Conservation (phyloP, 768 basidiomycete genomes). For the Boletus subparvulus region DNA sequence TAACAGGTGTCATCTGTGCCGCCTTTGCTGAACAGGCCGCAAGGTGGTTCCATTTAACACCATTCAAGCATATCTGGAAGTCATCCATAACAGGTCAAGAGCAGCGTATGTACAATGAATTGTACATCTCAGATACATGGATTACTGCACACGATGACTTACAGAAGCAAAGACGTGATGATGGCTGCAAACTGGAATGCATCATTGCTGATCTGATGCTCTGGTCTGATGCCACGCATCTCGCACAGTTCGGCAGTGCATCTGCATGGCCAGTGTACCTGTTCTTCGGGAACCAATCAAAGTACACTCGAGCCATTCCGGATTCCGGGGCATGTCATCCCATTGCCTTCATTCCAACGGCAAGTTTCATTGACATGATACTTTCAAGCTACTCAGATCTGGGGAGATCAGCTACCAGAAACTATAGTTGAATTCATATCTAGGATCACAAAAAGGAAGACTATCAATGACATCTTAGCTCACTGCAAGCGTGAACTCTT, state of each 20-base stretch:
- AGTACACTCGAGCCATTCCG: neutral
- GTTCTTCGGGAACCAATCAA: neutral
- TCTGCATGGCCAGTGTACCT: neutral
- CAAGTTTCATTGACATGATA: neutral
- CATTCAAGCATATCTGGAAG: slow-evolving; percentile 24
- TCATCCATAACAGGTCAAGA: slow-evolving; percentile 4
- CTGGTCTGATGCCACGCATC: neutral
- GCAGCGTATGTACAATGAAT: slow-evolving; percentile 21
- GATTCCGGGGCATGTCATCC: neutral
- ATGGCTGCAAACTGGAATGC: slow-evolving; percentile 14
- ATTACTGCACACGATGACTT: slow-evolving; percentile 21
- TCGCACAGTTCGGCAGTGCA: neutral
- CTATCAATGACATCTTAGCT: neutral
- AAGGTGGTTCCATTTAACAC: slow-evolving; percentile 25
- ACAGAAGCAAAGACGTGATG: slow-evolving; percentile 13
- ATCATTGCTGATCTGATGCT: neutral
- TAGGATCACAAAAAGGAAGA: neutral
- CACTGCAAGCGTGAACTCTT: neutral
- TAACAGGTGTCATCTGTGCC: slow-evolving; percentile 14
- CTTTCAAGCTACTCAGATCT: neutral
- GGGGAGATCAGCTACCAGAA: neutral
- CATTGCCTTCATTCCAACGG: neutral
- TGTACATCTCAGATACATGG: slow-evolving; percentile 27
- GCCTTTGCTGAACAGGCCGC: slow-evolving; percentile 6
- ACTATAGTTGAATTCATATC: neutral